Conservation (phyloP, 257 asterid genomes). For the Nicotiana undulata region DNA sequence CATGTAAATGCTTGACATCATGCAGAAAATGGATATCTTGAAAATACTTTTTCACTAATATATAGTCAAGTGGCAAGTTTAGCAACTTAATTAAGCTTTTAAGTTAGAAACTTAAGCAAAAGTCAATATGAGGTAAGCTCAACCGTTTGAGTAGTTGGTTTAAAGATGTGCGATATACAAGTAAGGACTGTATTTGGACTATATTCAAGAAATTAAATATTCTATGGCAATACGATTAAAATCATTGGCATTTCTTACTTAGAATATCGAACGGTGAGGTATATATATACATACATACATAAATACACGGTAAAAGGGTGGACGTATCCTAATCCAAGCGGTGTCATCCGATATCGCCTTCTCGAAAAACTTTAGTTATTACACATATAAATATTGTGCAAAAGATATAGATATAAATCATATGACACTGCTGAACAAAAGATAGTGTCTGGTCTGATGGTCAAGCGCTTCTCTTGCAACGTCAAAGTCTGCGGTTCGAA, state of each 20-base stretch:
- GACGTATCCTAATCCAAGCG: too few species aligned
- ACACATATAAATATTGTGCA: too few species aligned
- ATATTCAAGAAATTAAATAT: not conserved
- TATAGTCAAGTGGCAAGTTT: slow-evolving; percentile 1
- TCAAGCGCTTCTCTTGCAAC: too few species aligned
- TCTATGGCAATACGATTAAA: accelerated
- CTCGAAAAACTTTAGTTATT: too few species aligned
- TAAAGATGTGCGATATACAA: not conserved
- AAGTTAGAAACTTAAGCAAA: not conserved
- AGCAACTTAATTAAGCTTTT: not conserved
- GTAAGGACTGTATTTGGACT: not conserved
- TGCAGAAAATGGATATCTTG: not conserved
- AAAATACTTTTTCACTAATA: not conserved
- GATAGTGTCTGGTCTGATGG: too few species aligned
- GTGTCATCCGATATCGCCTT: too few species aligned
- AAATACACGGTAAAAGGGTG: too few species aligned
- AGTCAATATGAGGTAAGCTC: slow-evolving; percentile 6
- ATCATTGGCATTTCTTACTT: not conserved
- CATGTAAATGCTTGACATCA: slow-evolving; percentile 9
- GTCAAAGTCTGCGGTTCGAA: too few species aligned
- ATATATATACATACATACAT: not conserved
- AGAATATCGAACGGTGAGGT: not conserved
- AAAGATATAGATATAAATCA: too few species aligned
- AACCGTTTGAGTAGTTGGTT: not conserved
- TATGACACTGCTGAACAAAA: too few species aligned